phyloP scores from a whole-genome alignment of 2,329 filamentous ascomycete genomes.

The Epicoccum sorghinum region DNA sequence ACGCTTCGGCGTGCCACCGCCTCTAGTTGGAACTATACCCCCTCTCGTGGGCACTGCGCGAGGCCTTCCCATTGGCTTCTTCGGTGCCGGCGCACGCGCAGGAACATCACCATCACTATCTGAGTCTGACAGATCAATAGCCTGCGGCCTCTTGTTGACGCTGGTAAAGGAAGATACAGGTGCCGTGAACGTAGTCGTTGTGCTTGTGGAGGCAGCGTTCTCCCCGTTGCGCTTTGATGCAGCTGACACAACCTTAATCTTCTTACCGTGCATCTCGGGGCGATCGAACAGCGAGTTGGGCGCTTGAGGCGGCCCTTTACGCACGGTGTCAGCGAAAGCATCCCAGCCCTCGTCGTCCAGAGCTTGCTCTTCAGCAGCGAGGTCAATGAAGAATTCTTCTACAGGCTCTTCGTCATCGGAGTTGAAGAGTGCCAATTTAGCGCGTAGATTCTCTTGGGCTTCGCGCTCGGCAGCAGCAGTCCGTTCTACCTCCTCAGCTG shows the following conservation, averaged over 20 bases:
- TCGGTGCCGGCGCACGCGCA: conserved; percentile 32
- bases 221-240: conserved; percentile 27
- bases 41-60: conserved; percentile 21
- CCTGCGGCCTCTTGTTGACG: conserved; percentile 23
- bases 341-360: conserved; percentile 13
- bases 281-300: conserved; percentile 38
- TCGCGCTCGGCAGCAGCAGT: conserved; percentile 34
- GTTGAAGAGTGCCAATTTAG: conserved; percentile 43
- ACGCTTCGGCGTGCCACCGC: conserved; percentile 26
- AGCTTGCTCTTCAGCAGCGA: conserved; percentile 27
- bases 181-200: conserved; percentile 19
- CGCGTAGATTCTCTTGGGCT: conserved; percentile 42
- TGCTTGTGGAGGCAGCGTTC: conserved; percentile 12
- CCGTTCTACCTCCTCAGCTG: conserved; percentile 19
- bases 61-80: conserved; percentile 26
- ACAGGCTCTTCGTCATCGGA: conserved; percentile 35
- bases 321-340: conserved; percentile 3
- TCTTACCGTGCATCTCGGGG: conserved; percentile 40
- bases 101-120: conserved; percentile 44
- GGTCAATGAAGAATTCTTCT: conserved; percentile 35
- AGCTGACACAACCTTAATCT: conserved; percentile 43
- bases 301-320: conserved; percentile 24
- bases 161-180: conserved; percentile 26
- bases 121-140: conserved; percentile 32
- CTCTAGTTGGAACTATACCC: conserved; percentile 30